Percentiles rank a stretch among this genome's conserved stretches.
phyloP scores from a whole-genome alignment of 2,329 filamentous ascomycete genomes.

The Pseudogymnoascus sp. region DNA sequence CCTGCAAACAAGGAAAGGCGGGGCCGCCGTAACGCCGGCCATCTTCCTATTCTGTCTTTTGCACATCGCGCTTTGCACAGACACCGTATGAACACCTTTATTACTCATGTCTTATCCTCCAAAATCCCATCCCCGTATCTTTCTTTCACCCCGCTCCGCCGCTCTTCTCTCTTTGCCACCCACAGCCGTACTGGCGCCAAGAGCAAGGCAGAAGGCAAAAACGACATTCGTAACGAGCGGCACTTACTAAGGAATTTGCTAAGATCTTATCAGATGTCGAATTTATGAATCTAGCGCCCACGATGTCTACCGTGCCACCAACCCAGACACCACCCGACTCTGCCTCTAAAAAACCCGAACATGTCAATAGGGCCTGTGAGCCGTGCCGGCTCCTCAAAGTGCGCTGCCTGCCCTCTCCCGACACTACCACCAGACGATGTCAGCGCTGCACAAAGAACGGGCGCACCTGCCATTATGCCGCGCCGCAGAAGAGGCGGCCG shows the following conservation, averaged over 20 bases:
- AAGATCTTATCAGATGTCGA: constrained; percentile 6
- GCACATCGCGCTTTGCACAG: background rate
- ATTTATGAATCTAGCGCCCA: background rate
- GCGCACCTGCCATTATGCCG: constrained; percentile 30
- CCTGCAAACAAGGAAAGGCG: background rate
- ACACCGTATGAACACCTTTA: constrained; percentile 4
- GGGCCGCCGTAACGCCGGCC: background rate
- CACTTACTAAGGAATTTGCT: constrained; percentile 7
- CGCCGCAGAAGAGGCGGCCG: constrained; percentile 30
- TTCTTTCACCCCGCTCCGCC: background rate
- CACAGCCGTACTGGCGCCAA: background rate
- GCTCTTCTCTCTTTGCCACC: background rate
- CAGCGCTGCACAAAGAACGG: constrained; percentile 29
- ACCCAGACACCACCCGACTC: background rate
- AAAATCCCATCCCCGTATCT: background rate
- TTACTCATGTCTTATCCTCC: constrained; percentile 4
- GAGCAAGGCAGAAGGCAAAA: background rate
- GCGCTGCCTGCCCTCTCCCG: constrained; percentile 26
- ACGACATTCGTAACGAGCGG: background rate
- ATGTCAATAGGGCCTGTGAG: constrained; percentile 29
- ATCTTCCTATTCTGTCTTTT: background rate
- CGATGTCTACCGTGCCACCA: background rate
- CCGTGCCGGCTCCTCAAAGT: constrained; percentile 32
- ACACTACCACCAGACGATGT: constrained; percentile 17
- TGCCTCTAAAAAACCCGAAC: background rate